Base-by-base conservation (phyloP, 495 filamentous ascomycete species). In the Penicillium psychrofluorescens region DNA sequence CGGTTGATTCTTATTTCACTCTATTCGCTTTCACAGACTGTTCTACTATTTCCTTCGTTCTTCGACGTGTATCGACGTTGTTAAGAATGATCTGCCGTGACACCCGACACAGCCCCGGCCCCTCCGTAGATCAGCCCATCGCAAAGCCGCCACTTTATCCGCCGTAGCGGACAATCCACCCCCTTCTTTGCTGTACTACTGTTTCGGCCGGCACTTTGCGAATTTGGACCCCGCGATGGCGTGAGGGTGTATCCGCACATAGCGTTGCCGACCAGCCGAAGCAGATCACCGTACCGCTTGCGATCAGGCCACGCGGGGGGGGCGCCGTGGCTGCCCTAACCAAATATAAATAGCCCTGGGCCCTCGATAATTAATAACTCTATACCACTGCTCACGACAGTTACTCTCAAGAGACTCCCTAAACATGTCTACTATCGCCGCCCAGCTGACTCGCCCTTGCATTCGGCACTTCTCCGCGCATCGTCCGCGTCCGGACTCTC, bases 391-490 rank as follows among this genome's bases (percentile, higher is more conserved):
- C 6, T 22, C 6, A 22, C 22, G 22, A 22, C 4, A 22, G 22
- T 22, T 22, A 22, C 6, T 22, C 22, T 6, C 2, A 22, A 22
- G 2, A 22, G 22, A 22, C 4, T 22, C 22, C 32, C n/a, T 34
- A 46, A 64, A 31, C 22, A 70, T 68, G 61, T 53, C 60, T 39
- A 16, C 51, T 29, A 37, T 61, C 37, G 53, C 51, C 33, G 48
- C 53, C 38, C 65, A 61, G 36, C 34, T 68, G 12, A 48, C 56
- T 16, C 70, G 68, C 22, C 66, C 62, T 41, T 57, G 59, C 16
- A 62, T 71, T 45, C 70, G 70, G 12, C 66, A 67, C 45, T 74
- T 74, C 48, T 72, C 70, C 9, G 67, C 66, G 9, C 66, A 64
- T 40, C 66, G 68, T 39, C 59, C 68, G 12, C 62, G 50, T 6